phyloP scores from a whole-genome alignment of 225 moss, liverwort and hornwort species.

The Sphagnum contortum region DNA sequence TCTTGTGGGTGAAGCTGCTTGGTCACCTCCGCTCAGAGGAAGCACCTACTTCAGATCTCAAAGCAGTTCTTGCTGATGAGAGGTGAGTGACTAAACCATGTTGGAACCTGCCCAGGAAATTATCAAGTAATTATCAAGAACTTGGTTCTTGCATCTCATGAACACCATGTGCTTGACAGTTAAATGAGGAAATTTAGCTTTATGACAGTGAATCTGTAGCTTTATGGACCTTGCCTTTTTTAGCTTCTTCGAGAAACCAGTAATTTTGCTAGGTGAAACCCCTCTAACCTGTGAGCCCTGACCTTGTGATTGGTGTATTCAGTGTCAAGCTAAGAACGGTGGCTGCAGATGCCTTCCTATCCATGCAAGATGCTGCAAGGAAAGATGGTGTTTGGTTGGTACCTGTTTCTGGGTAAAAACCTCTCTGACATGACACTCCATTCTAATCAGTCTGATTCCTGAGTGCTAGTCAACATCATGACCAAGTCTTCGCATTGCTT shows the following conservation, averaged over 20 bases:
- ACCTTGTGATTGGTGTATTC: slow-evolving; percentile 3
- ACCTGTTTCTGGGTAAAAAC: slow-evolving; percentile 43
- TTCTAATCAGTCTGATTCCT: background rate
- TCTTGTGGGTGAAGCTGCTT: slow-evolving; percentile 21
- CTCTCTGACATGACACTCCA: background rate
- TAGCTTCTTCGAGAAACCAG: background rate
- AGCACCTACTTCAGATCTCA: slow-evolving; percentile 40
- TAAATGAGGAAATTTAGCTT: background rate
- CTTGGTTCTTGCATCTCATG: too few species aligned
- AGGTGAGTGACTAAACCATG: slow-evolving; percentile 13
- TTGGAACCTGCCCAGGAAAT: background rate
- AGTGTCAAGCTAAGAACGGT: slow-evolving; percentile 40
- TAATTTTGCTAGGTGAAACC: background rate
- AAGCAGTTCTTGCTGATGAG: slow-evolving; percentile 40
- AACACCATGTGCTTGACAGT: background rate
- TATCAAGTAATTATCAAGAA: too few species aligned
- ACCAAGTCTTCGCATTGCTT: background rate
- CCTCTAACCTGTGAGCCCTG: too few species aligned
- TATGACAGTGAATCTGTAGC: too few species aligned
- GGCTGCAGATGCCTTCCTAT: slow-evolving; percentile 44
- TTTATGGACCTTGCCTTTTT: too few species aligned
- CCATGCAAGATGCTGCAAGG: slow-evolving; percentile 51
- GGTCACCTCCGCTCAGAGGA: slow-evolving; percentile 43
- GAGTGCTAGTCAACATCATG: too few species aligned
- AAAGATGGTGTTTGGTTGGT: slow-evolving; percentile 39